Evolutionary conservation across 306 rosid species (phyloP).

Genomic region (Cicer arietinum): DNA sequence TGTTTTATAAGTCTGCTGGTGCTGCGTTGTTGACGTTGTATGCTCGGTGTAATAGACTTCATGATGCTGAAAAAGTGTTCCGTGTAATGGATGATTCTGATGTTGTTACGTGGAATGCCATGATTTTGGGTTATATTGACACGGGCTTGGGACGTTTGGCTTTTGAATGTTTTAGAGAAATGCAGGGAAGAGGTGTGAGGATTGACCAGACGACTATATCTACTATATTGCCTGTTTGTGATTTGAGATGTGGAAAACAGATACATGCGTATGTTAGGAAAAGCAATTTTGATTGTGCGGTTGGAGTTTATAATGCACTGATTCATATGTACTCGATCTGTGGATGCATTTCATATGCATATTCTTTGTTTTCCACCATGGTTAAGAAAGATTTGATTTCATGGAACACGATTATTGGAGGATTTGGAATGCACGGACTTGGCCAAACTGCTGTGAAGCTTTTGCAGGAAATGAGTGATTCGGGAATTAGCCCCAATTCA

Average conservation of each 20-base stretch:
- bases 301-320: conserved; percentile 54
- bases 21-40: conserved; percentile 60
- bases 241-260: conserved; percentile 55
- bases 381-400: conserved; percentile 49
- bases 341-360: conserved; percentile 53
- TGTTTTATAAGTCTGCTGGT: conserved; percentile 58
- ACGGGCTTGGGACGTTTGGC: conserved; percentile 48
- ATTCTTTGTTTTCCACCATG: conserved; percentile 55
- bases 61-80: conserved; percentile 46
- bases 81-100: conserved; percentile 51
- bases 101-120: conserved; percentile 62
- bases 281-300: conserved; percentile 23
- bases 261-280: conserved; percentile 49
- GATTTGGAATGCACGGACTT: conserved; percentile 57
- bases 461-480: conserved; percentile 51
- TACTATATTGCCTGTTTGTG: conserved; percentile 52
- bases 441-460: conserved; percentile 53
- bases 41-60: conserved; percentile 41
- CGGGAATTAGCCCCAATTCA: conserved; percentile 43
- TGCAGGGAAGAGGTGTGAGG: conserved; percentile 47
- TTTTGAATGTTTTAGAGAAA: conserved; percentile 49
- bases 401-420: conserved; percentile 62
- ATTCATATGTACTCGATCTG: conserved; percentile 52
- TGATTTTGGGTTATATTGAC: conserved; percentile 53
- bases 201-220: conserved; percentile 53